A percentile compares a stretch with the other conserved stretches of the same genome.
Conservation (phyloP, 805 yeast genomes). For the Spathaspora hagerdaliae region DNA sequence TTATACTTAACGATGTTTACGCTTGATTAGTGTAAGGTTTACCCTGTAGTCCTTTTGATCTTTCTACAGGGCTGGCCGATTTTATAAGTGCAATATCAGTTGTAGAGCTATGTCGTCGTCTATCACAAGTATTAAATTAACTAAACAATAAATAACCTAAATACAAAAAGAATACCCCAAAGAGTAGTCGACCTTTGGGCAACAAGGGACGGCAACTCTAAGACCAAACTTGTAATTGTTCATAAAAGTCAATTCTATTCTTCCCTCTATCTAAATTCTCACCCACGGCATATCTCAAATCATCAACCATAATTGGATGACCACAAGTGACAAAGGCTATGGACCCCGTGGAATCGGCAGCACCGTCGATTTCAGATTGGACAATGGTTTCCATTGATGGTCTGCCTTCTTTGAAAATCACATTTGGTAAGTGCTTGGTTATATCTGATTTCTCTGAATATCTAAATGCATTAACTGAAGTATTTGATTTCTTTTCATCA, state of each 20-base stretch:
- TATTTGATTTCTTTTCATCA: constrained; percentile 5
- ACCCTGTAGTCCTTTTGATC: too few species aligned
- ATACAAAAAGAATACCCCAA: background rate
- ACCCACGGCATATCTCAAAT: constrained; percentile 46
- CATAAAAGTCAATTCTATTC: constrained; percentile 66
- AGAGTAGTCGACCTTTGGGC: too few species aligned
- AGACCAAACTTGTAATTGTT: constrained; percentile 71
- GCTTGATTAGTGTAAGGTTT: too few species aligned
- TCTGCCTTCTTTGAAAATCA: constrained; percentile 43
- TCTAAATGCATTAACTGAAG: constrained; percentile 1
- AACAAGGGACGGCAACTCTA: background rate
- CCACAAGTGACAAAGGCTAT: constrained; percentile 63
- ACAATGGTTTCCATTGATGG: constrained; percentile 45
- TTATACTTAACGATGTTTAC: too few species aligned
- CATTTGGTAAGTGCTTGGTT: constrained; percentile 19
- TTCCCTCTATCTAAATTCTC: constrained; percentile 32
- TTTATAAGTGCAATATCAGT: too few species aligned
- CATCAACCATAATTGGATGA: constrained; percentile 57
- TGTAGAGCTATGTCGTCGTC: too few species aligned
- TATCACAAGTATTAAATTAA: too few species aligned
- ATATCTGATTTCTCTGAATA: constrained; percentile 8
- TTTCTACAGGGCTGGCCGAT: too few species aligned
- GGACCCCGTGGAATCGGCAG: too few species aligned
- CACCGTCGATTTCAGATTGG: constrained; percentile 27
- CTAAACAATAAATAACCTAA: too few species aligned